Percentiles rank a stretch among this genome's conserved stretches.
These are phyloP conservation scores for Isatis lusitanica DNA, from an alignment of 441 rosid genomes.

Conservation along the genomic window DNA sequence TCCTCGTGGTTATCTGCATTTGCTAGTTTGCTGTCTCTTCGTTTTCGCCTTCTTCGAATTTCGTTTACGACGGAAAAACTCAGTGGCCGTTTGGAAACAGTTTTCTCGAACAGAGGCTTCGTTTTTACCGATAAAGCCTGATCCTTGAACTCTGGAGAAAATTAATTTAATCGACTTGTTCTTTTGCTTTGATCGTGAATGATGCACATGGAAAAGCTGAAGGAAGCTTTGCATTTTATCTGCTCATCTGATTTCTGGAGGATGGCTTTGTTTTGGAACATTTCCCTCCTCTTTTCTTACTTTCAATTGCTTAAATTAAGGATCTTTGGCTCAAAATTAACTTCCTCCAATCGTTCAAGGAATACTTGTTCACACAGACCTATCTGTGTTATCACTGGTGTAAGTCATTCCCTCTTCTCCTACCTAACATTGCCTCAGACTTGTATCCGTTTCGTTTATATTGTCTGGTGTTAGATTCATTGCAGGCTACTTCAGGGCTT, in stretches of 20 bases:
- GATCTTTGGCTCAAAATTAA: slow-evolving; percentile 34
- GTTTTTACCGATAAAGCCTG: not conserved
- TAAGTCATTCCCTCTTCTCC: slow-evolving; percentile 38
- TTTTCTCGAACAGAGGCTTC: not conserved
- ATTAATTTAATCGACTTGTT: not conserved
- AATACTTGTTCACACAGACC: slow-evolving; percentile 36
- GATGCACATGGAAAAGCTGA: slow-evolving; percentile 36
- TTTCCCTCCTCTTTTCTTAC: slow-evolving; percentile 56
- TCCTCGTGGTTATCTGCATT: not conserved
- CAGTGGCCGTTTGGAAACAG: not conserved
- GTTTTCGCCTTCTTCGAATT: not conserved
- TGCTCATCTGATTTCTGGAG: slow-evolving; percentile 64
- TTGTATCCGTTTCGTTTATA: not conserved
- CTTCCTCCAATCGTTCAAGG: slow-evolving; percentile 34
- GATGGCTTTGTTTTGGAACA: slow-evolving; percentile 68
- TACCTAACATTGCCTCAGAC: not conserved
- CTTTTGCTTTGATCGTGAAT: not conserved
- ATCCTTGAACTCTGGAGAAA: not conserved
- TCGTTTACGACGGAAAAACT: not conserved
- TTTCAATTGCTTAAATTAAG: slow-evolving; percentile 45
- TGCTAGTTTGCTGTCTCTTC: not conserved
- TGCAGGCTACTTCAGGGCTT: slow-evolving; percentile 84
- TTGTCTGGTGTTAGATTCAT: slow-evolving; percentile 11
- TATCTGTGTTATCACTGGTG: slow-evolving; percentile 83
- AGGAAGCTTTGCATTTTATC: slow-evolving; percentile 46